A percentile compares a stretch with the other conserved stretches of the same genome.
These are phyloP conservation scores for Rhizophora mangle DNA, from an alignment of 345 rosid genomes.

Conservation along the genomic window DNA sequence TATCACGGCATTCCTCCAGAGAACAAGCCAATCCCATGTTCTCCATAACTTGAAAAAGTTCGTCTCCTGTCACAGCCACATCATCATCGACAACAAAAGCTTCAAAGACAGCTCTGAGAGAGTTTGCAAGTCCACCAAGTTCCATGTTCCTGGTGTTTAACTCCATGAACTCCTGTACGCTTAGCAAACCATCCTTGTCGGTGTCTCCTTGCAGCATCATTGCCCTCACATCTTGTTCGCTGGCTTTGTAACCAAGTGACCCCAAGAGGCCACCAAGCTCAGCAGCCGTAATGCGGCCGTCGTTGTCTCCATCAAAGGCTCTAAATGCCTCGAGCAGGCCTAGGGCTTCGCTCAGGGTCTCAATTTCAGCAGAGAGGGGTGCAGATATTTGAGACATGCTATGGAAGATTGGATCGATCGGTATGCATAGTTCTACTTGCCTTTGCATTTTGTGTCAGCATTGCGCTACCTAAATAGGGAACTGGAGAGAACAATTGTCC, in stretches of 20 bases:
- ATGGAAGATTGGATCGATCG: background rate
- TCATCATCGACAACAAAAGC: constrained; percentile 26
- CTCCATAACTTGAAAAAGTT: constrained; percentile 29
- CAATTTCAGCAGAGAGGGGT: constrained; percentile 38
- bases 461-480: constrained; percentile 9
- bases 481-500: background rate
- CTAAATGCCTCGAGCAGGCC: constrained; percentile 53
- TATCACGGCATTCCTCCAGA: constrained; percentile 32
- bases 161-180: constrained; percentile 54
- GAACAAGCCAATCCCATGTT: constrained; percentile 28
- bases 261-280: constrained; percentile 58
- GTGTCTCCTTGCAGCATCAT: constrained; percentile 56
- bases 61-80: constrained; percentile 38
- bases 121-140: constrained; percentile 33
- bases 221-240: constrained; percentile 43
- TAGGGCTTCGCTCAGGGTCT: constrained; percentile 43
- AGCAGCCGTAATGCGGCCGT: constrained; percentile 44
- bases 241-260: constrained; percentile 49
- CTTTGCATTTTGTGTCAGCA: constrained; percentile 2
- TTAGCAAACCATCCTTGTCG: constrained; percentile 49
- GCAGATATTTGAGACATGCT: constrained; percentile 39
- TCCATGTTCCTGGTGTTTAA: constrained; percentile 56
- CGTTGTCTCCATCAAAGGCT: constrained; percentile 58
- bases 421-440: background rate
- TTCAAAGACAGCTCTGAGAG: constrained; percentile 31